Evolutionary conservation across 2,329 filamentous ascomycete genomes (phyloP), one percentile per base, ranked within the genome.

Genomic region (Raffaelea arxii): DNA sequence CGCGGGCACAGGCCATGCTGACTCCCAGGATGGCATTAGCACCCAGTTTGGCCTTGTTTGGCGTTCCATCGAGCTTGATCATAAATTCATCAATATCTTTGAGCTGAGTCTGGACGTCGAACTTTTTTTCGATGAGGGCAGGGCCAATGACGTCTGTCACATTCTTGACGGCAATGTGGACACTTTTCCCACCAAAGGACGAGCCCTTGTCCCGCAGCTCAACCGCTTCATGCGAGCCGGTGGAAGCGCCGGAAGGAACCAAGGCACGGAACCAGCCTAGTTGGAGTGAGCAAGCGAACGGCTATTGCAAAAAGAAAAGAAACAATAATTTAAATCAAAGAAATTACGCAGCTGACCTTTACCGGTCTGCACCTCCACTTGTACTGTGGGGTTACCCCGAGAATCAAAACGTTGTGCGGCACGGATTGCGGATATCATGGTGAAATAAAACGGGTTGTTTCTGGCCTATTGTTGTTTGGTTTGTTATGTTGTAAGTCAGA

Each of bases 151-250:
- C 66, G 51, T 77, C 74, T 74, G 92, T 92, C 69, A 94, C 87
- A 66, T 94, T 92, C 65, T 82, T 72, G 57, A 92, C 86, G 55
- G 88, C 87, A 72, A 89, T 88, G 65, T 78, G 73, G 58, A 94
- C 87, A 75, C 86, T 86, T 77, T 92, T 92, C 59, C 66, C 77
- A 86, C 86, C 92, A 70, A 87, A 84, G 67, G 74, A 65, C 77
- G 90, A 89, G 74, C 94, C 87, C 62, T 84, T 86, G 65, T 94
- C 88, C 67, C 87, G 86, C 67, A 94, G 85, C 74, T 94, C 87
- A 67, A 84, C 84, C 65, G 87, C 88, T 74, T 94, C 87, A 70
- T 94, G 86, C 14, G 32, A 12, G 32, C 32, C 32, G 6, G 32
- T 36, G 16, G 32, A 36, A n/a, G 32, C 32, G 7, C 32, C 6